Evolutionary conservation across 257 asterid species (phyloP), one percentile per base, ranked within the genome.

Genomic region (Phtheirospermum japonicum): DNA sequence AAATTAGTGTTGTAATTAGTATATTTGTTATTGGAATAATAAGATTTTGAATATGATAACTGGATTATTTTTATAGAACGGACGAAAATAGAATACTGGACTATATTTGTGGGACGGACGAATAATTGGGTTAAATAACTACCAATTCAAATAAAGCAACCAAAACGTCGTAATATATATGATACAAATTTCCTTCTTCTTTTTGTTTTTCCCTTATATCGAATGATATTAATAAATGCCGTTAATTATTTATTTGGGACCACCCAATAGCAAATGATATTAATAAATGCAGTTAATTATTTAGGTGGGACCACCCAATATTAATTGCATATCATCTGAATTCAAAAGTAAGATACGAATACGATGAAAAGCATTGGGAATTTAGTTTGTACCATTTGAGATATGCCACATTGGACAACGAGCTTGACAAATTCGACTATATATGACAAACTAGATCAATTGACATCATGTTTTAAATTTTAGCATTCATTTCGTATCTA

Each of bases 401-500:
- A n/a, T n/a, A n/a, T 23, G 28, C 28, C 10, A 36, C 10, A 1
- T 42, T 65, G 61, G 71, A 77, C 77, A 73, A 8, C 52, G 19
- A 64, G 91, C 83, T 54, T 77, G 85, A 84, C 66, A 81, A 79
- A 77, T 68, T 81, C 77, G 84, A 84, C 88, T 74, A 2, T 54
- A 4, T 23, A 23, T 23, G 42, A 71, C 34, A 60, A 43, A 19
- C 52, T 34, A 4, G 10, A 17, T 56, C 34, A 66, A 48, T 39
- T 58, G 28, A 61, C 57, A 64, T 45, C 57, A 36, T 65, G 51
- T 46, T 40, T 68, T 63, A 6, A 7, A 72, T 65, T 69, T 59
- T 65, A 42, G 68, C 73, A 51, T 3, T 11, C 42, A 42, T 73
- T 67, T 50, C 56, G 74, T 72, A 78, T 63, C 77, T 75, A 63